A percentile compares a stretch with the other conserved stretches of the same genome.
Conservation (phyloP, 2,329 filamentous ascomycete species). For the Torrubiellomyces zombiae region DNA sequence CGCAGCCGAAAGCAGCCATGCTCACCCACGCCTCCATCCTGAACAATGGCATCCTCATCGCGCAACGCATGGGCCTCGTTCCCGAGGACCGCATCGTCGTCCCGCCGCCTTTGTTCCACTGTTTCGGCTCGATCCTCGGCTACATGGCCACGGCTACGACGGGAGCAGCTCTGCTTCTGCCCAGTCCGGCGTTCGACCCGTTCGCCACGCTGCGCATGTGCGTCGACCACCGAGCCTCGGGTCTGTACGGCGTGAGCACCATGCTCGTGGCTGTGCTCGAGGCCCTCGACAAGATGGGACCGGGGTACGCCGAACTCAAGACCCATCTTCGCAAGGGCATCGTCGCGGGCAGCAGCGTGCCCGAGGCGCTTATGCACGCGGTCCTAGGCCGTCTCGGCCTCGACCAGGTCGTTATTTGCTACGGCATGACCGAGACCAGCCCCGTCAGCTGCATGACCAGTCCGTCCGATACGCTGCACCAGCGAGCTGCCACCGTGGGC, state of each 20-base stretch:
- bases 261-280: constrained; percentile 89
- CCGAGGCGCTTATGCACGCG: constrained; percentile 61
- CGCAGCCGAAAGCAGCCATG: constrained; percentile 79
- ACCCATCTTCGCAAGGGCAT: constrained; percentile 65
- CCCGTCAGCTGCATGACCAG: constrained; percentile 70
- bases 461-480: constrained; percentile 55
- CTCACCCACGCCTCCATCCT: constrained; percentile 73
- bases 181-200: constrained; percentile 75
- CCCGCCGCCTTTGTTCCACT: constrained; percentile 74
- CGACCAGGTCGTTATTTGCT: constrained; percentile 76
- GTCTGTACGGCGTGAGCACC: constrained; percentile 77
- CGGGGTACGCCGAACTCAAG: constrained; percentile 8
- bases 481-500: constrained; percentile 63
- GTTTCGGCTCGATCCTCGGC: constrained; percentile 83
- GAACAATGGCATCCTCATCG: constrained; percentile 82
- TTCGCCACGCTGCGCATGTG: constrained; percentile 46
- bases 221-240: constrained; percentile 36
- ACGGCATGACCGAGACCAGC: constrained; percentile 87
- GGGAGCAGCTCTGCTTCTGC: constrained; percentile 68
- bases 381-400: constrained; percentile 62
- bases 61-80: constrained; percentile 65
- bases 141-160: constrained; percentile 85
- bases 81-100: constrained; percentile 63
- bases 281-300: constrained; percentile 39
- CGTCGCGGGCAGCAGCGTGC: constrained; percentile 73